A percentile compares a stretch with the other conserved stretches of the same genome.
These are phyloP conservation scores for Aphanomyces cochlioides DNA, from an alignment of 352 stramenopile genomes.

Conservation along the genomic window DNA sequence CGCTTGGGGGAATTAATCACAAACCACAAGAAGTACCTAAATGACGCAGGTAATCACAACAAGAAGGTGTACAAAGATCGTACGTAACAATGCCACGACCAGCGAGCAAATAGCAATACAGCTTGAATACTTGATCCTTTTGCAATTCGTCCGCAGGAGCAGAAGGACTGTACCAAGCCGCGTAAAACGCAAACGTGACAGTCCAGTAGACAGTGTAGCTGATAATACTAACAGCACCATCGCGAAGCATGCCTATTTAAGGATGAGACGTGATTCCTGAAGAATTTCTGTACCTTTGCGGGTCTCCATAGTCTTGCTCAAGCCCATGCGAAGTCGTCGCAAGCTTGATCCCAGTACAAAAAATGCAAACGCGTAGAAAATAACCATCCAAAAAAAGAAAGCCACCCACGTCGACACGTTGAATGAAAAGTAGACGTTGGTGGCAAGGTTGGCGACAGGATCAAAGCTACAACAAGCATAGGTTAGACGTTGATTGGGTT, in stretches of 20 bases:
- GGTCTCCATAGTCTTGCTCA: slow-evolving; percentile 71
- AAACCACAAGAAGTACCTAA: slow-evolving; percentile 58
- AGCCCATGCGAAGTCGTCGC: slow-evolving; percentile 57
- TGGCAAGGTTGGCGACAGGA: slow-evolving; percentile 33
- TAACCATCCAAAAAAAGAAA: slow-evolving; percentile 84
- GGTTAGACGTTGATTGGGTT: no score
- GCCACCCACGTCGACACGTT: slow-evolving; percentile 71
- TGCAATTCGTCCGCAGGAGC: slow-evolving; percentile 42
- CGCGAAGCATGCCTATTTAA: slow-evolving; percentile 53
- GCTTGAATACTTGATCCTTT: slow-evolving; percentile 52
- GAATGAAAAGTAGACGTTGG: slow-evolving; percentile 50
- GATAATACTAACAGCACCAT: slow-evolving; percentile 71
- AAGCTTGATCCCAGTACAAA: slow-evolving; percentile 60
- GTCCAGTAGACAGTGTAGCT: slow-evolving; percentile 84
- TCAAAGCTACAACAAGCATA: neutral
- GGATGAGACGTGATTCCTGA: neutral
- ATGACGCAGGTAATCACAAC: neutral
- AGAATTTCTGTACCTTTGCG: slow-evolving; percentile 38
- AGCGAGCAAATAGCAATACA: slow-evolving; percentile 63
- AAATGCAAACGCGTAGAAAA: slow-evolving; percentile 77
- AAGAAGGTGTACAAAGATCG: slow-evolving; percentile 33
- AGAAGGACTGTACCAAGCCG: slow-evolving; percentile 61
- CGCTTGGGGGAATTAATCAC: slow-evolving; percentile 70
- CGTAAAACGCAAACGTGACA: slow-evolving; percentile 75
- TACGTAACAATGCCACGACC: slow-evolving; percentile 67